A percentile compares a stretch with the other conserved stretches of the same genome.
Conservation (phyloP, 306 rosid species). For the Dalbergia cultrata region DNA sequence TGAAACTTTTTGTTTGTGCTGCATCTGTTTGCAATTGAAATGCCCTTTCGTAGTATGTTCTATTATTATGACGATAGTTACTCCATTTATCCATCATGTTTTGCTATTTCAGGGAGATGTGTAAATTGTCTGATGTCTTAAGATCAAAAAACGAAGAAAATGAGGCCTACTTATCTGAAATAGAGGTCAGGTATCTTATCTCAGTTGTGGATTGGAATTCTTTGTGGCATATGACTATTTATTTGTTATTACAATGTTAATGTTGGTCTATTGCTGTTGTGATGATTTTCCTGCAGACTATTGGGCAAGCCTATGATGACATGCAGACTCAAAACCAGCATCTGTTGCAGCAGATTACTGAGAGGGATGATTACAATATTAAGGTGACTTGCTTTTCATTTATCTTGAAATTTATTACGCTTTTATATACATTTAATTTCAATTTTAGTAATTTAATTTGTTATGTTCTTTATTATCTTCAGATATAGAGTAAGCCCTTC, state of each 20-base stretch:
- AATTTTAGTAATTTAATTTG: slow-evolving; percentile 18
- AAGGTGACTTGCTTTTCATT: slow-evolving; percentile 62
- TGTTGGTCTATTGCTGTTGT: slow-evolving; percentile 32
- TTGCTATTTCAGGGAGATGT: slow-evolving; percentile 67
- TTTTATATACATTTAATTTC: slow-evolving; percentile 4
- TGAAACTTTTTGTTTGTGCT: not conserved
- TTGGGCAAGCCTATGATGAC: slow-evolving; percentile 97
- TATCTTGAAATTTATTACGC: slow-evolving; percentile 29
- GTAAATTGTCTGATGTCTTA: slow-evolving; percentile 62
- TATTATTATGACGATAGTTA: not conserved
- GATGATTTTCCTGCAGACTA: slow-evolving; percentile 66
- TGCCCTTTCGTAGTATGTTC: slow-evolving; percentile 1
- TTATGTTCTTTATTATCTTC: not conserved
- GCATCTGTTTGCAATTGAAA: slow-evolving; percentile 22
- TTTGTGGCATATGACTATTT: slow-evolving; percentile 16
- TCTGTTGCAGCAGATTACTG: slow-evolving; percentile 92
- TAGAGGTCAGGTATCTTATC: slow-evolving; percentile 72
- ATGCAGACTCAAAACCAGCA: slow-evolving; percentile 99
- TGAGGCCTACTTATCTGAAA: slow-evolving; percentile 94
- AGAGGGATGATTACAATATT: slow-evolving; percentile 96
- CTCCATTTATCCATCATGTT: slow-evolving; percentile 27
- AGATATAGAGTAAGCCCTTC: not conserved
- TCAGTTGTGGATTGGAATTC: slow-evolving; percentile 37
- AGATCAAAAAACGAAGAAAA: slow-evolving; percentile 89
- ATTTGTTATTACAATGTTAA: slow-evolving; percentile 22